Percentiles rank a stretch among this genome's conserved stretches.
These are phyloP conservation scores for Lactarius evosmus DNA, from an alignment of 768 basidiomycete genomes.

Conservation along the genomic window DNA sequence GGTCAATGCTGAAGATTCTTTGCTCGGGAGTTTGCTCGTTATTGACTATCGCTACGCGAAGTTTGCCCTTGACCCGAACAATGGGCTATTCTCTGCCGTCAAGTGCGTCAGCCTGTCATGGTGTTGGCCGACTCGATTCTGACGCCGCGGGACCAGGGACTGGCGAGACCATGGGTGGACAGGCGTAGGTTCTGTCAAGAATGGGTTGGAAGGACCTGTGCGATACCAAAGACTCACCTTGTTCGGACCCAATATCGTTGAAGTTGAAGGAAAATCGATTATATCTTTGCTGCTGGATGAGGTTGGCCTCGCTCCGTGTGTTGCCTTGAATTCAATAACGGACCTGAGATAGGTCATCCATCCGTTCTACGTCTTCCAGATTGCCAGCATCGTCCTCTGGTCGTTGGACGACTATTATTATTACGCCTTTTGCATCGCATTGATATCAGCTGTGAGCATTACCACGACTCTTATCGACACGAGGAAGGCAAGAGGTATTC, in stretches of 20 bases:
- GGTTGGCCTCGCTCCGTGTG: conserved; percentile 43
- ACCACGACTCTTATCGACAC: conserved; percentile 87
- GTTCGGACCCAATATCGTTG: conserved; percentile 84
- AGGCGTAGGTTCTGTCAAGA: conserved; percentile 55
- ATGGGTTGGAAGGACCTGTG: conserved; percentile 53
- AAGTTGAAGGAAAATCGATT: conserved; percentile 85
- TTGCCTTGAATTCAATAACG: background rate
- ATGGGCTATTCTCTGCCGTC: conserved; percentile 77
- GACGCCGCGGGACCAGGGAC: conserved; percentile 49
- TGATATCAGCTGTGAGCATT: conserved; percentile 86
- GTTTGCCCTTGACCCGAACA: conserved; percentile 81
- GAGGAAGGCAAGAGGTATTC: conserved; percentile 57
- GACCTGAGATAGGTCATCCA: conserved; percentile 71
- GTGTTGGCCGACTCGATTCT: background rate
- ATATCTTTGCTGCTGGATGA: conserved; percentile 81
- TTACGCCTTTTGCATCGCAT: conserved; percentile 93
- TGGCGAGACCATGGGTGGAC: conserved; percentile 86
- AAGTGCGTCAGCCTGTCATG: conserved; percentile 47
- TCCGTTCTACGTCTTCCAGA: conserved; percentile 98
- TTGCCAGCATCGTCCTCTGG: conserved; percentile 93
- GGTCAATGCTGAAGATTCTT: conserved; percentile 34
- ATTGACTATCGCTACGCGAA: conserved; percentile 93
- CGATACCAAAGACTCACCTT: conserved; percentile 65
- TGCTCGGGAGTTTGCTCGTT: conserved; percentile 54
- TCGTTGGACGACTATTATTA: conserved; percentile 94